Evolutionary conservation across 1,139 yeast genomes (phyloP).

Genomic region (Sugiyamaella neomexicana): DNA sequence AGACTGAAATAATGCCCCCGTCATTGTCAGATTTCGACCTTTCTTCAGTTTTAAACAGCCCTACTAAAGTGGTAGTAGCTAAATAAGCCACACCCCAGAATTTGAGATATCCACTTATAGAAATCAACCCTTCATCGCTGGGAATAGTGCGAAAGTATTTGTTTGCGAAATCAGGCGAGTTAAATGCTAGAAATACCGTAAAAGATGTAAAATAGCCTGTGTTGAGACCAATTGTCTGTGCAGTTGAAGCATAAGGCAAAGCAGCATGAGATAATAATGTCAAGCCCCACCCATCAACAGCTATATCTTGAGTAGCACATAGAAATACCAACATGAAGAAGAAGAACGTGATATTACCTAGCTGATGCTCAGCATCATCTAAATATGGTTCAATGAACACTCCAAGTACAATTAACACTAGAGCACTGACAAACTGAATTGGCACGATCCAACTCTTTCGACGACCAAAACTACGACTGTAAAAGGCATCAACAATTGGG

Average conservation of each 20-base stretch:
- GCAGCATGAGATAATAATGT: constrained; percentile 78
- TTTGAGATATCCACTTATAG: constrained; percentile 70
- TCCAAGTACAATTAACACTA: constrained; percentile 67
- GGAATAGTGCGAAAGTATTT: constrained; percentile 70
- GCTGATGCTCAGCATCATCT: constrained; percentile 54
- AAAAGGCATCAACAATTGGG: constrained; percentile 90
- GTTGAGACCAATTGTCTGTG: constrained; percentile 93
- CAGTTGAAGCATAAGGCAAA: constrained; percentile 92
- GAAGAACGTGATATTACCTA: constrained; percentile 55
- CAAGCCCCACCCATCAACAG: constrained; percentile 98
- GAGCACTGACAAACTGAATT: constrained; percentile 73
- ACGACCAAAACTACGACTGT: constrained; percentile 66
- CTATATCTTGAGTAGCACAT: constrained; percentile 97
- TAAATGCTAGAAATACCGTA: constrained; percentile 85
- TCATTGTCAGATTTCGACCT: constrained; percentile 42
- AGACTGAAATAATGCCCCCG: constrained; percentile 50
- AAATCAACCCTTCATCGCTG: constrained; percentile 60
- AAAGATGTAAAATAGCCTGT: constrained; percentile 90
- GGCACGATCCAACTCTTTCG: constrained; percentile 96
- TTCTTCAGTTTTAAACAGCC: constrained; percentile 47
- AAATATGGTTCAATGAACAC: constrained; percentile 53
- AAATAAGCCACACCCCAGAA: constrained; percentile 79
- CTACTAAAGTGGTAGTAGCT: constrained; percentile 61
- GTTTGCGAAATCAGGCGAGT: constrained; percentile 91
- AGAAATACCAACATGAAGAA: constrained; percentile 78